Evolutionary conservation across 2,329 filamentous ascomycete species (phyloP).

Genomic region (Cladosporium oxysporum): DNA sequence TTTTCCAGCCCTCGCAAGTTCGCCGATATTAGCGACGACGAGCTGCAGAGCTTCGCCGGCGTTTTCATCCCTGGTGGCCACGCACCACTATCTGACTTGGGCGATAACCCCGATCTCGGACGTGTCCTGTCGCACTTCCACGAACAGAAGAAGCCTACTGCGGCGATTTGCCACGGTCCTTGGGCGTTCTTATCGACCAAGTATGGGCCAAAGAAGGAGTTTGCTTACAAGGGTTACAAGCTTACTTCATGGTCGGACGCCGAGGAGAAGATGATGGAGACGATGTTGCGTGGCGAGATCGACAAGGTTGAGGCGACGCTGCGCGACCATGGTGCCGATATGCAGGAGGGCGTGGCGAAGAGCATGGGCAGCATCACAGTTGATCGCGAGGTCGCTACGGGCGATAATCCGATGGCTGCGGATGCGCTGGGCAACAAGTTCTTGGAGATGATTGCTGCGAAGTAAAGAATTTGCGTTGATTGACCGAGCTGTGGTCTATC

Average conservation of each 20-base stretch:
- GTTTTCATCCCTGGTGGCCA: slow-evolving; percentile 51
- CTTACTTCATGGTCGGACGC: slow-evolving; percentile 49
- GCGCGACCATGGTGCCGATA: slow-evolving; percentile 44
- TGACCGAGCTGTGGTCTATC: neutral
- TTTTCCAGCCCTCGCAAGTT: slow-evolving; percentile 44
- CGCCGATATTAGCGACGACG: slow-evolving; percentile 42
- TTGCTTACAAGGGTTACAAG: slow-evolving; percentile 50
- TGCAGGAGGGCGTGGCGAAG: slow-evolving; percentile 46
- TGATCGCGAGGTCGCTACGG: slow-evolving; percentile 39
- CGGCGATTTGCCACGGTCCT: slow-evolving; percentile 50
- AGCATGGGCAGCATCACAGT: slow-evolving; percentile 46
- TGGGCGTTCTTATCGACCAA: slow-evolving; percentile 49
- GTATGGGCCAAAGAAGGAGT: slow-evolving; percentile 36
- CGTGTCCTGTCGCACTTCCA: slow-evolving; percentile 48
- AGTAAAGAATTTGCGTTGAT: neutral
- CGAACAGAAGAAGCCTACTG: slow-evolving; percentile 44
- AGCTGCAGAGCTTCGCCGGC: slow-evolving; percentile 43
- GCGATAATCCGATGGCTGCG: slow-evolving; percentile 8
- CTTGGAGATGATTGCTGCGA: slow-evolving; percentile 6
- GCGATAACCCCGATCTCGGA: slow-evolving; percentile 45
- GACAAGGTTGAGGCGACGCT: slow-evolving; percentile 45
- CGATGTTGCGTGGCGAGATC: slow-evolving; percentile 45
- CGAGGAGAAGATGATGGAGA: slow-evolving; percentile 51
- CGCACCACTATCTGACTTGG: slow-evolving; percentile 47
- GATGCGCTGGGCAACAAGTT: slow-evolving; percentile 1